Evolutionary conservation across 257 asterid species (phyloP).

Genomic region (Datura wrightii): DNA sequence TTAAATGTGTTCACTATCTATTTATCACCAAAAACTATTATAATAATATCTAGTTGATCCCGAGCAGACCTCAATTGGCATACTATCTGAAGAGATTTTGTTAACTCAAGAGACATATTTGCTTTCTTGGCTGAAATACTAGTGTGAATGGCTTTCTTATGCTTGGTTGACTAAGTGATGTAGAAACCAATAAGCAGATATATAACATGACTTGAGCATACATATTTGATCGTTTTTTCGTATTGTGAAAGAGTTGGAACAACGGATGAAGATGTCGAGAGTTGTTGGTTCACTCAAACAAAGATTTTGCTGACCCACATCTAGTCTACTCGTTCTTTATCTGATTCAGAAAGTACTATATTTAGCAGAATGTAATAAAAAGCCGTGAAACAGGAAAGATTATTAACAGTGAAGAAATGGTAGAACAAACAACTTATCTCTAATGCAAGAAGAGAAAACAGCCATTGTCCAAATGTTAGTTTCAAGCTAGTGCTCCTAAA

Average conservation of each 20-base stretch:
- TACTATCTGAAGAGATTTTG: conserved; percentile 7
- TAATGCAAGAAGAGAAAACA: background rate
- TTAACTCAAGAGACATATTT: background rate
- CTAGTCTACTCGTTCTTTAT: background rate
- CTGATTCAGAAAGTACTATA: background rate
- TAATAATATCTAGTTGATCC: background rate
- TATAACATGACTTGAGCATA: background rate
- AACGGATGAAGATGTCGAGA: background rate
- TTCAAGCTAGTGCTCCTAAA: conserved; percentile 9
- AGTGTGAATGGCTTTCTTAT: background rate
- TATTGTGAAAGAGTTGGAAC: background rate
- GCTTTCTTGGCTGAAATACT: conserved; percentile 8
- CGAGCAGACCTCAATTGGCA: background rate
- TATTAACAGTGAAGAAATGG: background rate
- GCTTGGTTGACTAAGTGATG: background rate
- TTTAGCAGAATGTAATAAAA: background rate
- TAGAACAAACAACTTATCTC: background rate
- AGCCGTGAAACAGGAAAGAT: background rate
- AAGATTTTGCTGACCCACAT: background rate
- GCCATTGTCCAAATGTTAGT: background rate
- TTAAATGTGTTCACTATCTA: background rate
- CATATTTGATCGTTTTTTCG: background rate
- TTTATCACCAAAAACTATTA: background rate
- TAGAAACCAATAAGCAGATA: background rate
- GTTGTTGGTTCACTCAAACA: background rate